Conservation (phyloP, 2,329 filamentous ascomycete genomes). For the Colletotrichum sp. region DNA sequence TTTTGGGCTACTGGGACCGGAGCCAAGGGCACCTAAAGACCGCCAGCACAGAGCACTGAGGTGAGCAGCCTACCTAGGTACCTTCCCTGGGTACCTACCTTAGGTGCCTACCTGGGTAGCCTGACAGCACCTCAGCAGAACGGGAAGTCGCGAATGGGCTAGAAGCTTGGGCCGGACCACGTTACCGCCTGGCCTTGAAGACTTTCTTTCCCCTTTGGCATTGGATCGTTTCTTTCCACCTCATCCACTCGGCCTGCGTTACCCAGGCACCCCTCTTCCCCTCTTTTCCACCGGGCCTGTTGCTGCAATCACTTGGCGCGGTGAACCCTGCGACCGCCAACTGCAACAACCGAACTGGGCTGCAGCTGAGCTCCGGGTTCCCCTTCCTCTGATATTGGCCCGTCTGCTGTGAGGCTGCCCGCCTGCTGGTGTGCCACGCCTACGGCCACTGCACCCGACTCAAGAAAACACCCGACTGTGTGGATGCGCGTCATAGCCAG, state of each 20-base stretch:
- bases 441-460: neutral
- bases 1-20: neutral
- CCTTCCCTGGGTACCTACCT: neutral
- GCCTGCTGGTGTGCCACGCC: neutral
- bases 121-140: neutral
- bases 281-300: slow-evolving; percentile 11
- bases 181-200: neutral
- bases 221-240: neutral
- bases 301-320: slow-evolving; percentile 8
- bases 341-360: neutral
- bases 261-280: slow-evolving; percentile 5
- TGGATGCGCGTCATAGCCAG: slow-evolving; percentile 7
- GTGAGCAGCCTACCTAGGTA: neutral
- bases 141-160: neutral
- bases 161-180: slow-evolving; percentile 5
- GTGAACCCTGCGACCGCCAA: slow-evolving; percentile 13
- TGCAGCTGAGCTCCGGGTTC: neutral
- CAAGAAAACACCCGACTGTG: neutral
- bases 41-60: neutral
- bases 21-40: neutral
- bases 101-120: neutral
- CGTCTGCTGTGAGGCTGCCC: neutral
- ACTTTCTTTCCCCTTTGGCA: neutral
- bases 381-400: neutral
- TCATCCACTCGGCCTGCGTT: neutral